Evolutionary conservation across 176 grass and related monocot species (phyloP).

Genomic region (Ananas comosus): DNA sequence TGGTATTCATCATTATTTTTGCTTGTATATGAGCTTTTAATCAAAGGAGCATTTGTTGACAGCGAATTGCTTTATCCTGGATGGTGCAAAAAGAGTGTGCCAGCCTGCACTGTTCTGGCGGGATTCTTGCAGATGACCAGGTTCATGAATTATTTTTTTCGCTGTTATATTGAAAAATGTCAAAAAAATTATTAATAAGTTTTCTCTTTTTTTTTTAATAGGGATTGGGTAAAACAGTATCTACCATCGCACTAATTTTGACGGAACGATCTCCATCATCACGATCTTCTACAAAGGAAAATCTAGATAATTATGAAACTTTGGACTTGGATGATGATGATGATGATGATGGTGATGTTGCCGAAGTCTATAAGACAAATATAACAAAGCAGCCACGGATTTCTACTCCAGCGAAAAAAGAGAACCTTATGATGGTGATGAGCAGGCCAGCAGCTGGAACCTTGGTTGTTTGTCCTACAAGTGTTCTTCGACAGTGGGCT

Average conservation of each 20-base stretch:
- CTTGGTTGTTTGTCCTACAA: slow-evolving; percentile 98
- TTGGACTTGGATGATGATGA: slow-evolving; percentile 82
- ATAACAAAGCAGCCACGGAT: slow-evolving; percentile 23
- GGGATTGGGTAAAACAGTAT: slow-evolving; percentile 97
- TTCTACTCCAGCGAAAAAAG: slow-evolving; percentile 30
- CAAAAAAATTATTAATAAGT: slow-evolving; percentile 16
- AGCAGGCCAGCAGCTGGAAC: slow-evolving; percentile 84
- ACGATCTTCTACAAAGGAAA: slow-evolving; percentile 21
- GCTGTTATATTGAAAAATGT: slow-evolving; percentile 11
- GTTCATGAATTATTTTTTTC: slow-evolving; percentile 27
- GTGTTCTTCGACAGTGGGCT: slow-evolving; percentile 92
- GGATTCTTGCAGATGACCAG: slow-evolving; percentile 99
- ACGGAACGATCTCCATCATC: slow-evolving; percentile 64
- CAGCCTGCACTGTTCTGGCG: slow-evolving; percentile 64
- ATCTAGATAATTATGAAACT: slow-evolving; percentile 59
- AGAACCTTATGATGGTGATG: slow-evolving; percentile 35
- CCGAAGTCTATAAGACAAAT: slow-evolving; percentile 22
- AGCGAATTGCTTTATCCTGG: slow-evolving; percentile 96
- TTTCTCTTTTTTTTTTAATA: slow-evolving; percentile 31
- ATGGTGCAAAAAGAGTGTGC: slow-evolving; percentile 93
- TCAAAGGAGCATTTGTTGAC: slow-evolving; percentile 21
- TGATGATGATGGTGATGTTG: slow-evolving; percentile 28
- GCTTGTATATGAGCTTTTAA: slow-evolving; percentile 10
- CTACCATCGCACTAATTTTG: slow-evolving; percentile 86
- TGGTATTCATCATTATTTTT: slow-evolving; percentile 3